These are phyloP conservation scores for Saksenaea vasiformis DNA, from an alignment of 371 early-diverging fungal species.

Conservation along the genomic window DNA sequence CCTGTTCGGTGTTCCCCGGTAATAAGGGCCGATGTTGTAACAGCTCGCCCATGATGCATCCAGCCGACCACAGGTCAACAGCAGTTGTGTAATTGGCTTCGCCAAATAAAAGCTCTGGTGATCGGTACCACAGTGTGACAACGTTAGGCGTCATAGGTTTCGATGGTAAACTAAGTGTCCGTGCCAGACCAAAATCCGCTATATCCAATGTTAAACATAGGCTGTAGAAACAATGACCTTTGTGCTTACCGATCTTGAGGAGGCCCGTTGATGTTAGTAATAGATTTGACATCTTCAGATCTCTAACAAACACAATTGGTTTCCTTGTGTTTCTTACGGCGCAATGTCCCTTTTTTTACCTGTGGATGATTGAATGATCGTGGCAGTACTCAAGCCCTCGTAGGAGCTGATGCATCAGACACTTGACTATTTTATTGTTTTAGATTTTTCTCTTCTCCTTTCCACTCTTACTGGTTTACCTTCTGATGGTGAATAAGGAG, in stretches of 20 bases:
- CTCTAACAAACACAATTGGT: conserved; percentile 38
- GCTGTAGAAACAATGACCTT: not conserved
- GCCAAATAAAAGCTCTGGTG: conserved; percentile 91
- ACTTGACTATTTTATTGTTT: conserved; percentile 63
- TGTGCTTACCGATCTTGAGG: conserved; percentile 74
- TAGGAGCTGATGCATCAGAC: conserved; percentile 78
- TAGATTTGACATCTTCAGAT: conserved; percentile 87
- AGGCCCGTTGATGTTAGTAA: conserved; percentile 73
- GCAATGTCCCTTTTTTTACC: conserved; percentile 40
- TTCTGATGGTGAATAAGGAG: conserved; percentile 64
- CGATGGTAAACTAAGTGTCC: conserved; percentile 64
- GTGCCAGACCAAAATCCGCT: conserved; percentile 90
- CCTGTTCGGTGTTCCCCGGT: conserved; percentile 80
- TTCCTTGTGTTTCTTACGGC: not conserved
- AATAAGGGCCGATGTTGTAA: conserved; percentile 75
- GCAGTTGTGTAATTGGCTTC: conserved; percentile 76
- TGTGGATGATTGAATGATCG: conserved; percentile 72
- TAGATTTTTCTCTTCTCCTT: not conserved
- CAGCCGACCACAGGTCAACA: conserved; percentile 93
- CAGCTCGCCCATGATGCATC: conserved; percentile 88
- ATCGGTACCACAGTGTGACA: conserved; percentile 95
- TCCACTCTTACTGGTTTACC: conserved; percentile 27
- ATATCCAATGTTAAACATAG: conserved; percentile 3
- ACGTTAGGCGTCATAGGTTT: conserved; percentile 91
- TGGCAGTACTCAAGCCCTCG: conserved; percentile 81